Evolutionary conservation across 768 basidiomycete species (phyloP).

Genomic region (Russula compacta): DNA sequence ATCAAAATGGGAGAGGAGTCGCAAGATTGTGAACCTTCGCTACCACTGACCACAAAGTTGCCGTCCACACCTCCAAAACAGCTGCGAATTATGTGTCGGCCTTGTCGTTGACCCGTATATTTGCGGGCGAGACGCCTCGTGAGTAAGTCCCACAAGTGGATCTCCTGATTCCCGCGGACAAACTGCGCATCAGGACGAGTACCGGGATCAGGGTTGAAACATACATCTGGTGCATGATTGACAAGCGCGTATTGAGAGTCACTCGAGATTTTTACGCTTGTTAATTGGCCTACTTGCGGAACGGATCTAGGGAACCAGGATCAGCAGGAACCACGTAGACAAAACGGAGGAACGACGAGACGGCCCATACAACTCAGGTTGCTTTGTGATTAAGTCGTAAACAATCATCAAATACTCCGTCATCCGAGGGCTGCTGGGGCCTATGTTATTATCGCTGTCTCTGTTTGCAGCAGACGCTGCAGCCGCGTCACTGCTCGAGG

Average conservation of each 20-base stretch:
- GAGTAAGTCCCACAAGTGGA: constrained; percentile 78
- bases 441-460: constrained; percentile 24
- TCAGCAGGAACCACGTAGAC: constrained; percentile 5
- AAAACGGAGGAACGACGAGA: background rate
- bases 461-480: constrained; percentile 17
- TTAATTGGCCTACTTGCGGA: constrained; percentile 68
- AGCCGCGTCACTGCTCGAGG: constrained; percentile 20
- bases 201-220: constrained; percentile 22
- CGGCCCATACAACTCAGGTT: constrained; percentile 53
- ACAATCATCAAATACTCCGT: constrained; percentile 61
- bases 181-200: constrained; percentile 5
- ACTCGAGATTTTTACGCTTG: constrained; percentile 77
- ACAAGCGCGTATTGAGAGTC: constrained; percentile 84
- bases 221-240: constrained; percentile 80
- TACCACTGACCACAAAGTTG: constrained; percentile 87
- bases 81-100: constrained; percentile 78
- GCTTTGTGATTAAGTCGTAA: constrained; percentile 63
- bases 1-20: constrained; percentile 1
- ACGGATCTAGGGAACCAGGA: constrained; percentile 41
- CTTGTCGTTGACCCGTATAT: constrained; percentile 81
- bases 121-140: constrained; percentile 63
- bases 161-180: constrained; percentile 48
- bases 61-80: constrained; percentile 89
- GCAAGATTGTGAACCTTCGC: constrained; percentile 64
- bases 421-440: constrained; percentile 29